Evolutionary conservation across 345 rosid genomes (phyloP).

Genomic region (Aethionema arabicum): DNA sequence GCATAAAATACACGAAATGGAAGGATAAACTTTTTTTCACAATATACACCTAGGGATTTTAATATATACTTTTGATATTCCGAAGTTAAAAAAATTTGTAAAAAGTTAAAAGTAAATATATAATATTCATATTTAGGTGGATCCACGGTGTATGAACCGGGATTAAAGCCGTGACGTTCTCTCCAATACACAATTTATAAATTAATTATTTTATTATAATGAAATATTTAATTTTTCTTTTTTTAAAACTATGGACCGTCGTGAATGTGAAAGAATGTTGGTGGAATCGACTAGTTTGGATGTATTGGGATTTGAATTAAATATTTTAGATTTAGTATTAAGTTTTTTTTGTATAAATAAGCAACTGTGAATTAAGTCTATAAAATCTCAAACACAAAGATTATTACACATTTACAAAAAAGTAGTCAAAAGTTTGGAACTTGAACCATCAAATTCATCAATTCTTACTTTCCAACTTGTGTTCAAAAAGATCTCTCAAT

Average conservation of each 20-base stretch:
- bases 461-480: conserved; percentile 25
- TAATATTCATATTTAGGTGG: conserved; percentile 17
- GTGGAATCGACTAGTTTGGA: conserved; percentile 30
- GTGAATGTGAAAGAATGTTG: conserved; percentile 36
- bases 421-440: conserved; percentile 52
- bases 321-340: conserved; percentile 13
- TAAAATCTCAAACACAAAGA: conserved; percentile 32
- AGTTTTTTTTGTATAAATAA: conserved; percentile 27
- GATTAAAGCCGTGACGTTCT: conserved; percentile 42
- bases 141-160: conserved; percentile 42
- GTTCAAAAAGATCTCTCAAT: not conserved
- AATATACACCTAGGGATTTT: too few species aligned
- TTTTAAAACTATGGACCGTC: conserved; percentile 11
- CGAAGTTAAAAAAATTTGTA: too few species aligned
- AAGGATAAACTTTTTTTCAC: too few species aligned
- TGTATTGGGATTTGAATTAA: conserved; percentile 33
- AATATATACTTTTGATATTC: too few species aligned
- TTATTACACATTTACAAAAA: conserved; percentile 21
- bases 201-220: not conserved
- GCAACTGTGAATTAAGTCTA: conserved; percentile 18
- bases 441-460: conserved; percentile 70
- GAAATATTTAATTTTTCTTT: too few species aligned
- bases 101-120: too few species aligned
- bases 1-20: too few species aligned
- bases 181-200: conserved; percentile 32